A percentile compares a stretch with the other conserved stretches of the same genome.
These are phyloP conservation scores for Rhodosporidiobolus odoratus DNA, from an alignment of 768 basidiomycete genomes.

Conservation along the genomic window DNA sequence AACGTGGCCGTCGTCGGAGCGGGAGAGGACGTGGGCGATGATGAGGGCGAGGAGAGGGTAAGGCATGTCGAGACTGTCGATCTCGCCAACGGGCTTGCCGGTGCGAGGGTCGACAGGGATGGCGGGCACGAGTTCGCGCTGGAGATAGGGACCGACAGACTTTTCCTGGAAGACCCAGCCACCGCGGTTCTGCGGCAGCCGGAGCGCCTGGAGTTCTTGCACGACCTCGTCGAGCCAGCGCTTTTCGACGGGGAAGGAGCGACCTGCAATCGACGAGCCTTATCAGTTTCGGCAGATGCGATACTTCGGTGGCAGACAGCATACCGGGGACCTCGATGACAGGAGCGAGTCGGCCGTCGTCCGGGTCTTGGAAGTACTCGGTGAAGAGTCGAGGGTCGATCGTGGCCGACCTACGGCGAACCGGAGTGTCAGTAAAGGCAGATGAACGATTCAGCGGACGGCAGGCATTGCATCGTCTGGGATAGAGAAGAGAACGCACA, in stretches of 20 bases:
- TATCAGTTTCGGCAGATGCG: slow-evolving; percentile 71
- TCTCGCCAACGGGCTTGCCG: slow-evolving; percentile 45
- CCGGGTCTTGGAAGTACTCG: slow-evolving; percentile 68
- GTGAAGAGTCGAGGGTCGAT: slow-evolving; percentile 87
- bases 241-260: slow-evolving; percentile 80
- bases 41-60: slow-evolving; percentile 72
- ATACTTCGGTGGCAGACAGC: neutral
- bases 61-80: slow-evolving; percentile 69
- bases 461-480: too few relatives aligned
- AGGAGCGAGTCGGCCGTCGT: slow-evolving; percentile 56
- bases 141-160: slow-evolving; percentile 64
- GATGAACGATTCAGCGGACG: too few relatives aligned
- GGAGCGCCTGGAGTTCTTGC: slow-evolving; percentile 49
- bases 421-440: too few relatives aligned
- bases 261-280: slow-evolving; percentile 67
- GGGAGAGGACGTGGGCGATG: slow-evolving; percentile 67
- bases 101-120: slow-evolving; percentile 41
- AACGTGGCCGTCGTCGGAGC: slow-evolving; percentile 74
- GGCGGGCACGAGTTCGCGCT: slow-evolving; percentile 58
- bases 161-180: slow-evolving; percentile 69
- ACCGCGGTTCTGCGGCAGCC: slow-evolving; percentile 40
- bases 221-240: slow-evolving; percentile 75
- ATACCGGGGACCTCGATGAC: slow-evolving; percentile 71
- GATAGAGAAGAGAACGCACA: slow-evolving; percentile 68
- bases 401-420: slow-evolving; percentile 66